Evolutionary conservation across 768 basidiomycete species (phyloP), one percentile per base, ranked within the genome.

Genomic region (Cyclocybe cylindracea): DNA sequence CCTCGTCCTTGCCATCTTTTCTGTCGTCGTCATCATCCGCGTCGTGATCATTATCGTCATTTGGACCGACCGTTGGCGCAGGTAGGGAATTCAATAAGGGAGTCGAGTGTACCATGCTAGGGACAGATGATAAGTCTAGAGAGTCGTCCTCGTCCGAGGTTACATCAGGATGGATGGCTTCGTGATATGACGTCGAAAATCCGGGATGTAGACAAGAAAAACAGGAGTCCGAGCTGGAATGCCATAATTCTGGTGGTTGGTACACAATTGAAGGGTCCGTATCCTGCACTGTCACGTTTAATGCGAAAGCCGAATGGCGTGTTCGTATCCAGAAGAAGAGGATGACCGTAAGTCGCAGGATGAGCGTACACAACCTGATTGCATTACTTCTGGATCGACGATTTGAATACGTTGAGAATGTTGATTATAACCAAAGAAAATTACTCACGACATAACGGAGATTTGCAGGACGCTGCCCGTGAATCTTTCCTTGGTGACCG

Each of bases 281-380:
- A 56, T 76, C 74, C 37, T 76, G 67, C 37, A 78, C 56, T 10
- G 73, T 74, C 9, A 69, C 54, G 54, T 77, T 73, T 7, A 50
- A 51, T 10, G 64, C 70, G 19, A 56, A 39, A 7, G 62, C 64
- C 10, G 49, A 34, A 19, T 53, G 45, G 11, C 50, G 16, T 7
- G 54, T 37, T 18, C 49, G 48, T 39, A 60, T 31, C 60, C 61
- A 64, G 29, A 48, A 63, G 29, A 55, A 55, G 34, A 64, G 34
- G 11, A 57, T 37, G 35, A 66, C 33, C 29, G 57, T 54, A 36
- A 64, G 48, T 42, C 59, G 61, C 50, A 62, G 51, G 14, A 57
- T 41, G 39, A 51, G 40, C 10, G 53, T 55, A 54, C 57, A 56
- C 54, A 56, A 46, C 43, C 50, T 53, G 33, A 46, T 44, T 13